phyloP scores from a whole-genome alignment of 2,329 filamentous ascomycete species.

The Penicillium occitanis region DNA sequence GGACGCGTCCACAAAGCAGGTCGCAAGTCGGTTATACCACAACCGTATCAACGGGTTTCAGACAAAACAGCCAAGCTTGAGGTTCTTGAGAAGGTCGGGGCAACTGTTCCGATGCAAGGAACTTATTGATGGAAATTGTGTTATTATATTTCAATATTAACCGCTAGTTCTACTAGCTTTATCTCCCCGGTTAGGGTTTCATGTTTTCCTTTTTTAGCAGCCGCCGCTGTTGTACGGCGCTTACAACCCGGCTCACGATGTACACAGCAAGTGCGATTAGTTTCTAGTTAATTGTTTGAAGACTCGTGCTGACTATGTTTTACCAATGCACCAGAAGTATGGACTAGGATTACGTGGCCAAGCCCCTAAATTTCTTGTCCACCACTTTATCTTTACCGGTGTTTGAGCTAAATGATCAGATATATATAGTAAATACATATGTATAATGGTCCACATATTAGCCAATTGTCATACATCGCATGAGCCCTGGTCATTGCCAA shows the following conservation, averaged over 20 bases:
- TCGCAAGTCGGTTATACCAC: neutral
- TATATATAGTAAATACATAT: neutral
- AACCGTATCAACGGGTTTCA: neutral
- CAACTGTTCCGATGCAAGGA: neutral
- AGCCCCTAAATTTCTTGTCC: neutral
- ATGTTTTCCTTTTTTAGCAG: neutral
- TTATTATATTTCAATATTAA: neutral
- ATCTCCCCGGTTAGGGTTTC: neutral
- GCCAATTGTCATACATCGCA: neutral
- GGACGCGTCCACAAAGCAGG: constrained; percentile 46
- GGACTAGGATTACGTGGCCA: neutral
- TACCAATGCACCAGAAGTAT: neutral
- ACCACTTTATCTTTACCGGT: neutral
- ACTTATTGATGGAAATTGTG: neutral
- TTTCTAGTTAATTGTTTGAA: neutral
- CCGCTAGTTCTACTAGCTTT: neutral
- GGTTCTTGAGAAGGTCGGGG: neutral
- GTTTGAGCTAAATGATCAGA: neutral
- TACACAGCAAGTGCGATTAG: neutral
- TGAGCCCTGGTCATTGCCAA: neutral
- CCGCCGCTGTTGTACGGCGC: neutral
- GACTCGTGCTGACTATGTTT: neutral
- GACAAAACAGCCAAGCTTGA: neutral
- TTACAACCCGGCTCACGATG: neutral
- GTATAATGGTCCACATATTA: neutral